Base-by-base conservation (phyloP, 257 asterid genomes). In the Lantana camara region DNA sequence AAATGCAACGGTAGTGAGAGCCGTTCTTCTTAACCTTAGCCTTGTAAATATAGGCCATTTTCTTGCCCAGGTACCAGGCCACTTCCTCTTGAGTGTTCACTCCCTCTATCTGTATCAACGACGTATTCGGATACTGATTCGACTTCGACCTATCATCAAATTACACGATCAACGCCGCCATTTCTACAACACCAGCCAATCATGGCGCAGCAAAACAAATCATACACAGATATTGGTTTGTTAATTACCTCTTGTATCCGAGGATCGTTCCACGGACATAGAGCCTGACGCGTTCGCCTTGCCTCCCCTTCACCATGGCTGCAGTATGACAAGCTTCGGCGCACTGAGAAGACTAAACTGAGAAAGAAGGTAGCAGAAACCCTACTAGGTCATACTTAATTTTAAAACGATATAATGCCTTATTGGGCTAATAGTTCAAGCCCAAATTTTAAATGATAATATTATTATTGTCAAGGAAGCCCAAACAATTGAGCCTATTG, bases 21-120 rank as follows among this genome's bases (percentile, higher is more conserved):
- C 95, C 95, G 23, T 78, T 63, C 85, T 80, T 78, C 92, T 90
- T 87, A 9, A 84, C 90, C 83, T 90, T 87, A 11, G 97, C 97
- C 84, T 90, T 90, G 85, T 90, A 90, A 45, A 90, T 82, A 75
- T 90, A 90, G 2, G 88, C 88, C 84, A 82, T 66, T 58, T 80
- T 74, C 70, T 84, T 84, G 22, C 91, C 91, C 0, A 42, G 69
- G 70, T 84, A 84, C 88, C 86, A 84, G 7, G 70, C 64, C n/a
- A 84, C 91, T 30, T 84, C 91, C 76, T 84, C 88, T 50, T 77
- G 81, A 0, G 88, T 84, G 78, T 81, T 84, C 52, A 84, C 91
- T 11, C 91, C 86, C 17, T 79, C 88, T 9, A 84, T 75, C 76
- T 84, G 91, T 11, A 84, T 49, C 82, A 82, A 57, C 7, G 91